These are phyloP conservation scores for Tagetes patula DNA, from an alignment of 129 eudicot species.

Conservation along the genomic window DNA sequence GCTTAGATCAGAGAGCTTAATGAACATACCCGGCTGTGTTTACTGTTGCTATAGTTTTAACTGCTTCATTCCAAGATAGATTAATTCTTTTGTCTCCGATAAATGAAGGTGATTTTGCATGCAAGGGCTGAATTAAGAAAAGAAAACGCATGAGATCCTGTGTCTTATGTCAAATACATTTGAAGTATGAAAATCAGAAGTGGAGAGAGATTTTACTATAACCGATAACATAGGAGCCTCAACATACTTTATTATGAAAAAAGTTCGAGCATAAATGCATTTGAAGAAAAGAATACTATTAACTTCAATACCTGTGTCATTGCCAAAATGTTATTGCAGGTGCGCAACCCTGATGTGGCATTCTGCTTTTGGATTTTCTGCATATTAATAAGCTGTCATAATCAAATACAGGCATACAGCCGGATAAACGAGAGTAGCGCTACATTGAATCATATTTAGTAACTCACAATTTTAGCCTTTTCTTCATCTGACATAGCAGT, in stretches of 20 bases:
- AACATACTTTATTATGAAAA: neutral
- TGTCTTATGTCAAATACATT: neutral
- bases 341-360: slow-evolving; percentile 79
- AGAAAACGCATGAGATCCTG: slow-evolving; percentile 16
- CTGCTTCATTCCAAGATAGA: slow-evolving; percentile 87
- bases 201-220: neutral
- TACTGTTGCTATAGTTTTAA: slow-evolving; percentile 46
- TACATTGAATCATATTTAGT: slow-evolving; percentile 36
- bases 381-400: slow-evolving; percentile 34
- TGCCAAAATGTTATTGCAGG: slow-evolving; percentile 92
- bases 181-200: neutral
- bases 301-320: slow-evolving; percentile 66
- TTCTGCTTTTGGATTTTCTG: slow-evolving; percentile 89
- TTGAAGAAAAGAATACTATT: neutral
- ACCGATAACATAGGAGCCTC: neutral
- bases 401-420: slow-evolving; percentile 17
- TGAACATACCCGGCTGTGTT: slow-evolving; percentile 59
- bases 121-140: slow-evolving; percentile 55
- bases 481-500: slow-evolving; percentile 71
- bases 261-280: neutral
- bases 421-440: slow-evolving; percentile 27
- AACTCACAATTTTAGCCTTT: slow-evolving; percentile 77
- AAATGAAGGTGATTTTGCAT: slow-evolving; percentile 82
- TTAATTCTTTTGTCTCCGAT: slow-evolving; percentile 82
- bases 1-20: neutral